Evolutionary conservation across 2,329 filamentous ascomycete species (phyloP).

Genomic region (Botryotinia narcissicola): DNA sequence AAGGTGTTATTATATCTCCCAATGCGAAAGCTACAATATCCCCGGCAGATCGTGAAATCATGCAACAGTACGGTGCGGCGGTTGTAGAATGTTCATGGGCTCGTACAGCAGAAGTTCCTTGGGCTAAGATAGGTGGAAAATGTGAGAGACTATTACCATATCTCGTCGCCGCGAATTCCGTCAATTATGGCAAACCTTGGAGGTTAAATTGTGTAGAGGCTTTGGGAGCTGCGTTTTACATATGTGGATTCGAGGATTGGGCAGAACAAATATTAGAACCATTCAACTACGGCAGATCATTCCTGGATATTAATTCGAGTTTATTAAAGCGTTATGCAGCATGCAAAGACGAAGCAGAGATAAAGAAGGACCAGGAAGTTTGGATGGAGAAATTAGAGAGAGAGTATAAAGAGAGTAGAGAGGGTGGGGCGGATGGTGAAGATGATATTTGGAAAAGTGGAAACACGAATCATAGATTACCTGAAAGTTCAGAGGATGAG

Average conservation of each 20-base stretch:
- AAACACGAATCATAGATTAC: constrained; percentile 71
- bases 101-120: constrained; percentile 85
- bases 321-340: constrained; percentile 81
- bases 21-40: constrained; percentile 86
- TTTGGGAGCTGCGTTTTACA: constrained; percentile 85
- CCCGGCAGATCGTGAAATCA: constrained; percentile 74
- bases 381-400: constrained; percentile 90
- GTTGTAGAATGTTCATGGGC: constrained; percentile 99
- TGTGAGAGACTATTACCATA: constrained; percentile 91
- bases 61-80: constrained; percentile 87
- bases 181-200: constrained; percentile 97
- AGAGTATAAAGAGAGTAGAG: constrained; percentile 80
- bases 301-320: constrained; percentile 84
- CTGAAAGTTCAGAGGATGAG: constrained; percentile 53
- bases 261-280: constrained; percentile 77
- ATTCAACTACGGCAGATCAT: constrained; percentile 85
- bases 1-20: constrained; percentile 89
- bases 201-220: constrained; percentile 94
- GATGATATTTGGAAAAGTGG: constrained; percentile 88
- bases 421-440: constrained; percentile 55
- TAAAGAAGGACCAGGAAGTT: constrained; percentile 80
- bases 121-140: constrained; percentile 86
- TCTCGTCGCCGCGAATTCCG: constrained; percentile 91
- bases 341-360: constrained; percentile 73
- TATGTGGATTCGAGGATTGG: constrained; percentile 91